These are phyloP conservation scores for Corchorus capsularis DNA, from an alignment of 345 rosid genomes.

Conservation along the genomic window DNA sequence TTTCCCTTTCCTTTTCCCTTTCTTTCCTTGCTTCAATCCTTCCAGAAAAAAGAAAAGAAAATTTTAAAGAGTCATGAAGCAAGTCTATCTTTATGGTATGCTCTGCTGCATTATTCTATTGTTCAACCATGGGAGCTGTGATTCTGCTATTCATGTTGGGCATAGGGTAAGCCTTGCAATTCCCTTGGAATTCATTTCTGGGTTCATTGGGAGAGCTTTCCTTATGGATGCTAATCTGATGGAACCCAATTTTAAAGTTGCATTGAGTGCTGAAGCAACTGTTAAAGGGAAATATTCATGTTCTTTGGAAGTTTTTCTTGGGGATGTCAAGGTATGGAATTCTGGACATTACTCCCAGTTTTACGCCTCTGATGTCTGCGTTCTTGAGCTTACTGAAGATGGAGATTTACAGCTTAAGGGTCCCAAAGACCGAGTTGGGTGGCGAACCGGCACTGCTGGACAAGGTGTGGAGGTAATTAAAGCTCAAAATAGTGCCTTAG, in stretches of 20 bases:
- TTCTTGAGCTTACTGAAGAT: constrained; percentile 55
- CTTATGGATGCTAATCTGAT: constrained; percentile 45
- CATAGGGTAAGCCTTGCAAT: constrained; percentile 54
- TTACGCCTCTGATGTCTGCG: constrained; percentile 52
- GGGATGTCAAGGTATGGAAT: constrained; percentile 85
- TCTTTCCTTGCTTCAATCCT: constrained; percentile 21
- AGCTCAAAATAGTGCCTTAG: neutral
- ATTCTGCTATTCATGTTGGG: constrained; percentile 51
- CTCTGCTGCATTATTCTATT: constrained; percentile 32
- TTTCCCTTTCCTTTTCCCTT: constrained; percentile 11
- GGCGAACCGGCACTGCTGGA: constrained; percentile 81
- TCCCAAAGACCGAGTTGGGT: constrained; percentile 50
- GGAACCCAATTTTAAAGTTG: constrained; percentile 57
- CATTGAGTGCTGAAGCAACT: constrained; percentile 72
- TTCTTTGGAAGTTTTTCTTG: constrained; percentile 68
- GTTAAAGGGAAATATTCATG: constrained; percentile 54
- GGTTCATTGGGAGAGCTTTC: constrained; percentile 73
- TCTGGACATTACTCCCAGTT: constrained; percentile 80
- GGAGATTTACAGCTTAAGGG: constrained; percentile 82
- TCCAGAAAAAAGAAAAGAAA: constrained; percentile 5
- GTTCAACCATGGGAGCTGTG: constrained; percentile 35
- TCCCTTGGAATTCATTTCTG: constrained; percentile 46
- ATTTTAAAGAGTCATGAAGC: constrained; percentile 35
- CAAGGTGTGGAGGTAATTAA: constrained; percentile 85
- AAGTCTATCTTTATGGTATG: constrained; percentile 25